Percentiles rank a stretch among this genome's conserved stretches.
These are phyloP conservation scores for Prunus yedoensis DNA, from an alignment of 331 rosid species.

Conservation along the genomic window DNA sequence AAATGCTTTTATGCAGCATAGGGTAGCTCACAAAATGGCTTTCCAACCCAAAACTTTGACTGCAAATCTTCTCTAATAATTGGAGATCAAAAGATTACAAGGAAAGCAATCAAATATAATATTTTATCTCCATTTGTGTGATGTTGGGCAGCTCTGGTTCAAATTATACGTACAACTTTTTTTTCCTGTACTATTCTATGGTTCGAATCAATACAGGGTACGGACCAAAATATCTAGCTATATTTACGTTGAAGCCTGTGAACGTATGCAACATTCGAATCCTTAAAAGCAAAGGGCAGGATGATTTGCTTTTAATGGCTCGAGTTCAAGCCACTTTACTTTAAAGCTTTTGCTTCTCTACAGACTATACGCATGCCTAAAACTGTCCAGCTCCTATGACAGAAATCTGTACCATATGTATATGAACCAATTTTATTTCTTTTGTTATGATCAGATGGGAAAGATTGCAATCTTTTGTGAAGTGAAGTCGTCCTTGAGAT, in stretches of 20 bases:
- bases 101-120: too few species aligned
- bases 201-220: conserved; percentile 9
- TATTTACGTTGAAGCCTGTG: background rate
- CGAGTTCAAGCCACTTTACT: background rate
- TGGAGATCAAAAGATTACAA: background rate
- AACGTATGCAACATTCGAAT: conserved; percentile 15
- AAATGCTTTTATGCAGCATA: conserved; percentile 12
- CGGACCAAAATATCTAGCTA: background rate
- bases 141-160: too few species aligned
- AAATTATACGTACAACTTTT: too few species aligned
- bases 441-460: background rate
- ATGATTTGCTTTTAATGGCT: conserved; percentile 1
- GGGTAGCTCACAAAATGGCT: conserved; percentile 25
- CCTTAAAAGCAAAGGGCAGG: background rate
- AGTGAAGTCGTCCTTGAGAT: background rate
- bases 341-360: background rate
- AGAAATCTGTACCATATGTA: background rate
- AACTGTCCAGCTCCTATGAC: background rate
- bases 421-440: background rate
- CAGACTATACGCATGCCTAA: conserved; percentile 3
- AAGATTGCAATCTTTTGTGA: conserved; percentile 3
- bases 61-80: conserved; percentile 9
- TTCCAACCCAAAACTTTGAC: conserved; percentile 19
- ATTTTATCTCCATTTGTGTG: background rate
- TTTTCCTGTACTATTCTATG: background rate